Evolutionary conservation across 2,329 filamentous ascomycete species (phyloP).

Genomic region (Fusarium sterilihyphosum): DNA sequence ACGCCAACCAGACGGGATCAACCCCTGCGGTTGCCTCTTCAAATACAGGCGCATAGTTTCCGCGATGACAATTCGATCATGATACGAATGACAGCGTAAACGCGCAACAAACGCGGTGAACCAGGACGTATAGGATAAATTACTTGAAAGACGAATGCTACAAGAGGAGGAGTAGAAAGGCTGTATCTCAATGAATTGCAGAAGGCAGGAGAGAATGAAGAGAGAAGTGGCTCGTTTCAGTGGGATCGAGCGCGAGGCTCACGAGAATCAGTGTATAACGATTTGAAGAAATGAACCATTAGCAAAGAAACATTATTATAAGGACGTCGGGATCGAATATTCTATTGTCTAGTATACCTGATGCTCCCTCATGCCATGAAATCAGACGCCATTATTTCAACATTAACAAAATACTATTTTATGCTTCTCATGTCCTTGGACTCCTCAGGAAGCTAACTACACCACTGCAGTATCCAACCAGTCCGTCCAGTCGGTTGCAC

Average conservation of each 20-base stretch:
- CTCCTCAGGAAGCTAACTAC: slow-evolving; percentile 83
- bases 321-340: slow-evolving; percentile 2
- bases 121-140: slow-evolving; percentile 4
- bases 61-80: slow-evolving; percentile 7
- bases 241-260: slow-evolving; percentile 12
- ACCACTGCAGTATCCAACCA: slow-evolving; percentile 89
- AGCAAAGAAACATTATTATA: neutral
- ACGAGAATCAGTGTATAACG: slow-evolving; percentile 19
- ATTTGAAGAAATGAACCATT: slow-evolving; percentile 23
- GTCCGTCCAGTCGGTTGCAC: slow-evolving; percentile 72
- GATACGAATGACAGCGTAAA: slow-evolving; percentile 10
- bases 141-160: neutral
- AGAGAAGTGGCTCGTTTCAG: slow-evolving; percentile 6
- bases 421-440: slow-evolving; percentile 57
- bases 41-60: slow-evolving; percentile 14
- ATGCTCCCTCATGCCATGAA: slow-evolving; percentile 17
- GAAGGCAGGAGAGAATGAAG: slow-evolving; percentile 1
- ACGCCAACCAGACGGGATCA: neutral
- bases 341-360: slow-evolving; percentile 17
- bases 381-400: slow-evolving; percentile 17
- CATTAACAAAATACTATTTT: neutral
- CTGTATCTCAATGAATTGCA: slow-evolving; percentile 24
- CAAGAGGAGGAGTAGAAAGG: slow-evolving; percentile 15
- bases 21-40: neutral
- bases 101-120: slow-evolving; percentile 28